These are phyloP conservation scores for Kluyveromyces starmeri DNA, from an alignment of 805 yeast species.

Conservation along the genomic window DNA sequence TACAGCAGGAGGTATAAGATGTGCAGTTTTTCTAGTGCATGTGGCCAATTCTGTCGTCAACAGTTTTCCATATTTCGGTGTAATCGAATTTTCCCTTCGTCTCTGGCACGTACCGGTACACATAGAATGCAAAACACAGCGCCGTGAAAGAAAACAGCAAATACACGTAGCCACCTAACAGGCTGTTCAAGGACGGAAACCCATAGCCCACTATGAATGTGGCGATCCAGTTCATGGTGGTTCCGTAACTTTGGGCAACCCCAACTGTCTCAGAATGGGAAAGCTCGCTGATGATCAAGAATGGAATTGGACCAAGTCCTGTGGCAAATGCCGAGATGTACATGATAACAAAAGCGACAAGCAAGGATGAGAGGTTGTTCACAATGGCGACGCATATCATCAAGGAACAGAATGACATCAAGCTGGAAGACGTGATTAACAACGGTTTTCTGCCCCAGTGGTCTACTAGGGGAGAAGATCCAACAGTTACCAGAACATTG, in stretches of 20 bases:
- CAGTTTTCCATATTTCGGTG: conserved; percentile 15
- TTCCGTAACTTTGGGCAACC: conserved; percentile 88
- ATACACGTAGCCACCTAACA: conserved; percentile 73
- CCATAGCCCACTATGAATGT: conserved; percentile 73
- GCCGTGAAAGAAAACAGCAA: conserved; percentile 59
- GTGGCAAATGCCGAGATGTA: conserved; percentile 83
- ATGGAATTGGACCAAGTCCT: conserved; percentile 95
- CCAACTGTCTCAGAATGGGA: conserved; percentile 74
- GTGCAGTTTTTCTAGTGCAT: no score
- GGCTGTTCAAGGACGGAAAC: conserved; percentile 63
- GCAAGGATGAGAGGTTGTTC: conserved; percentile 35
- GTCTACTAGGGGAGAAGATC: conserved; percentile 72
- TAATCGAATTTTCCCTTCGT: conserved; percentile 32
- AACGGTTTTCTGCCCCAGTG: conserved; percentile 65
- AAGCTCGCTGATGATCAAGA: conserved; percentile 79
- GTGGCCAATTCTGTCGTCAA: neutral
- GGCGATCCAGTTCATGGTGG: conserved; percentile 83
- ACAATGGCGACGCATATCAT: conserved; percentile 61
- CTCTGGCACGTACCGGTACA: conserved; percentile 53
- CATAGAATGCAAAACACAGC: conserved; percentile 33
- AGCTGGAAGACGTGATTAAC: conserved; percentile 51
- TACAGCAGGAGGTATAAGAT: no score
- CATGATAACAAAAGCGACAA: conserved; percentile 55
- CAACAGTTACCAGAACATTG: conserved; percentile 65
- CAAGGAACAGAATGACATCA: conserved; percentile 61